These are phyloP conservation scores for Oehlia diaphana DNA, from an alignment of 192 early-diverging fungal species.

Conservation along the genomic window DNA sequence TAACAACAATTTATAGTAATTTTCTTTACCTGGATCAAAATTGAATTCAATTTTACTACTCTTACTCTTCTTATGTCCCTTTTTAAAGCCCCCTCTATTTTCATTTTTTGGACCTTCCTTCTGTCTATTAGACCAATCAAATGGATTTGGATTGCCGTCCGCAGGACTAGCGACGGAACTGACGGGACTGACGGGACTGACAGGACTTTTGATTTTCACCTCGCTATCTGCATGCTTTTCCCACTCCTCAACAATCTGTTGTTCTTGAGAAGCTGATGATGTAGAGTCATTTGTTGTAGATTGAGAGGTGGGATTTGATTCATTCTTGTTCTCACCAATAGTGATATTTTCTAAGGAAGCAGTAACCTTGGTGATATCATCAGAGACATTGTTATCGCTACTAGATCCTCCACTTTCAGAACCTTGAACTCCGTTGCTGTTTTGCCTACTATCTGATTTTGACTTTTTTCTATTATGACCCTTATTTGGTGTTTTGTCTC, in stretches of 20 bases:
- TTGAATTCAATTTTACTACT: conserved; percentile 33
- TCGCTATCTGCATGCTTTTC: conserved; percentile 16
- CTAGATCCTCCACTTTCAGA: conserved; percentile 28
- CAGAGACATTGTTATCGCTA: conserved; percentile 14
- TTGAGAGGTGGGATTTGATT: not conserved
- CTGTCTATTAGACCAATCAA: conserved; percentile 13
- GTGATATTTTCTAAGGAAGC: conserved; percentile 8
- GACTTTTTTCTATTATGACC: conserved; percentile 12
- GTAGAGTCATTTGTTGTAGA: not conserved
- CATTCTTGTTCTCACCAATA: conserved; percentile 17
- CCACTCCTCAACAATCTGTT: conserved; percentile 24
- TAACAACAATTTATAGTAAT: not conserved
- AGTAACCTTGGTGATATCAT: conserved; percentile 9
- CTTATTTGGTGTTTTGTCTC: conserved; percentile 17
- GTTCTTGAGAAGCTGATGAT: not conserved
- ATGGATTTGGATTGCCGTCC: not conserved
- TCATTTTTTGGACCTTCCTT: conserved; percentile 13
- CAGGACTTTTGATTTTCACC: not conserved
- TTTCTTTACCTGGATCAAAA: conserved; percentile 28
- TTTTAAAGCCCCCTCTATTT: conserved; percentile 19
- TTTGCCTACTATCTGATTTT: conserved; percentile 19
- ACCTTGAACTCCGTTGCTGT: conserved; percentile 17
- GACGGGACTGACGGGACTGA: no score
- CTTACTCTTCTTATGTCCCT: conserved; percentile 30
- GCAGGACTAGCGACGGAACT: not conserved